These are phyloP conservation scores for Aquanectria penicillioides DNA, from an alignment of 2,329 filamentous ascomycete species.

Conservation along the genomic window DNA sequence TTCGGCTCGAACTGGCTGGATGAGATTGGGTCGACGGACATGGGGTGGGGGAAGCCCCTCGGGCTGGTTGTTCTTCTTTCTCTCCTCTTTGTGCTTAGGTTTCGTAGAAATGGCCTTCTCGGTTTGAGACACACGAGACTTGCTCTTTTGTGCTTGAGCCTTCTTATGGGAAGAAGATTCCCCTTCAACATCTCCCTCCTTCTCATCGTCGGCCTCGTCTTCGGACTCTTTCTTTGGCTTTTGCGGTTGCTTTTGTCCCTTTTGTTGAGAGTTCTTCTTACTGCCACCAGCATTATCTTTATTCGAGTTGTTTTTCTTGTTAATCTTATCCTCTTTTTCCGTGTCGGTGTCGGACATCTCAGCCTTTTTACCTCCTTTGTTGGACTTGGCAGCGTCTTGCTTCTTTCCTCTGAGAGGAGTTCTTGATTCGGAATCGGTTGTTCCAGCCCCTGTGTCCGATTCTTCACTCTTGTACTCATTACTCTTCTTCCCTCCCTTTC, in stretches of 20 bases:
- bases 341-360: slow-evolving; percentile 26
- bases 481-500: slow-evolving; percentile 24
- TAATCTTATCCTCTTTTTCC: slow-evolving; percentile 24
- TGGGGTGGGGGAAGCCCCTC: slow-evolving; percentile 43
- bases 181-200: slow-evolving; percentile 16
- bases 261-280: slow-evolving; percentile 19
- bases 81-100: slow-evolving; percentile 27
- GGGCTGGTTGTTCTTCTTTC: slow-evolving; percentile 39
- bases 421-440: slow-evolving; percentile 30
- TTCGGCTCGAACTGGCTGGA: slow-evolving; percentile 59
- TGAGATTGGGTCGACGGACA: slow-evolving; percentile 53
- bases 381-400: slow-evolving; percentile 18
- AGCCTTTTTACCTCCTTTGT: slow-evolving; percentile 22
- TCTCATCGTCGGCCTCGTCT: slow-evolving; percentile 16
- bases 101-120: slow-evolving; percentile 18
- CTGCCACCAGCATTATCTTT: slow-evolving; percentile 21
- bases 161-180: slow-evolving; percentile 28
- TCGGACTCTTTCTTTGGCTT: slow-evolving; percentile 28
- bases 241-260: slow-evolving; percentile 24
- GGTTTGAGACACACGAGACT: slow-evolving; percentile 17
- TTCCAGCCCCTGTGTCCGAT: slow-evolving; percentile 22
- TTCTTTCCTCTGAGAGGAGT: slow-evolving; percentile 28
- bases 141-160: slow-evolving; percentile 28
- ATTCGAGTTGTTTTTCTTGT: slow-evolving; percentile 13
- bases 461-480: slow-evolving; percentile 25